Conservation (phyloP, 2,329 filamentous ascomycete species). For the Arthrobotrys conoides region DNA sequence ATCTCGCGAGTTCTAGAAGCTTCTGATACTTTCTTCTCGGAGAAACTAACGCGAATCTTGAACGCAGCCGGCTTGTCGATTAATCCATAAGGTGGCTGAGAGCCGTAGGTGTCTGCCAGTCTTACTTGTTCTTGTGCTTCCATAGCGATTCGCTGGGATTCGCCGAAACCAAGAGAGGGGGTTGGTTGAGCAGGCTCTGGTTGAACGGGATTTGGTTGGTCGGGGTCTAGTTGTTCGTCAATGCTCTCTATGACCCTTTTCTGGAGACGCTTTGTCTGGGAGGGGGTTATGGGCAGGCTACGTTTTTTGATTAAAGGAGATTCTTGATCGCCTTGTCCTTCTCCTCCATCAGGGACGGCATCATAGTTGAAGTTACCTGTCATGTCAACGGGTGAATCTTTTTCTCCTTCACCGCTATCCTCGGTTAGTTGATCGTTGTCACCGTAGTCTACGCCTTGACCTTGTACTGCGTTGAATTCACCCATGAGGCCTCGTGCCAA, state of each 20-base stretch:
- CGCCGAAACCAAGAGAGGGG: neutral
- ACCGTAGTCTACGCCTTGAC: neutral
- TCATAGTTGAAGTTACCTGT: neutral
- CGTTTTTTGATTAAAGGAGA: neutral
- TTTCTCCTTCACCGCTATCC: neutral
- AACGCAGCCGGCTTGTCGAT: neutral
- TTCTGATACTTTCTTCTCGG: neutral
- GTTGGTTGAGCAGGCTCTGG: neutral
- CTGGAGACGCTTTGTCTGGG: neutral
- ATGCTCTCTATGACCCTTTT: neutral
- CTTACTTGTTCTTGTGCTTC: neutral
- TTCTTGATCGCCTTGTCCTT: neutral
- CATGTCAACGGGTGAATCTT: neutral
- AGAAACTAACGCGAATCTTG: neutral
- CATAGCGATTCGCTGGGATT: neutral
- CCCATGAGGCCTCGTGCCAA: neutral
- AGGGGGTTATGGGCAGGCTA: neutral
- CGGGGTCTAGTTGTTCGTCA: neutral
- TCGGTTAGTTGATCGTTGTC: neutral
- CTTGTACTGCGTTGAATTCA: neutral
- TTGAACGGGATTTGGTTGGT: neutral
- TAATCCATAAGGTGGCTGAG: neutral
- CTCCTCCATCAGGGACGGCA: no score
- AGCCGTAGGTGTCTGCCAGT: neutral
- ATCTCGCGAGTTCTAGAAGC: no score